phyloP scores from a whole-genome alignment of 208 protist genomes.

The Borovskyia barvae region DNA sequence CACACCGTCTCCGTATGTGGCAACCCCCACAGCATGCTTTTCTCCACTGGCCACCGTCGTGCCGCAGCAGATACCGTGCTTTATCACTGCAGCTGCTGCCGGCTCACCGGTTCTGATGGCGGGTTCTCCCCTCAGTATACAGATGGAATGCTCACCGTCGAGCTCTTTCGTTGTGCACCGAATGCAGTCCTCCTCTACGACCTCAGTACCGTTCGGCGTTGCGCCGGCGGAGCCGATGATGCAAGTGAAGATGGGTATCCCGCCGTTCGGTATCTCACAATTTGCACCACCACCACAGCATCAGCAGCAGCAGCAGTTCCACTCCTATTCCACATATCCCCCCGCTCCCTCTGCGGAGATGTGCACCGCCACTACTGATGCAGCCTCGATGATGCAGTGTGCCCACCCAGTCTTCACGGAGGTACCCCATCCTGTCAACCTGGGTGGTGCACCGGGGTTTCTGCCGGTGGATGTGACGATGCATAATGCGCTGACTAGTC shows the following conservation, averaged over 20 bases:
- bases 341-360: too few relatives aligned
- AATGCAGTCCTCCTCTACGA: slow-evolving; percentile 10
- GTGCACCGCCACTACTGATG: neutral
- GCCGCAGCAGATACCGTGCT: slow-evolving; percentile 19
- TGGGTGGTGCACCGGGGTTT: slow-evolving; percentile 1
- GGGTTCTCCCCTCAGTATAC: slow-evolving; percentile 16
- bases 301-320: slow-evolving; percentile 5
- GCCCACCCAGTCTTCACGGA: slow-evolving; percentile 21
- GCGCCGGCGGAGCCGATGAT: slow-evolving; percentile 12
- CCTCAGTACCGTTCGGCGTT: slow-evolving; percentile 11
- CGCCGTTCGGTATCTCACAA: slow-evolving; percentile 2
- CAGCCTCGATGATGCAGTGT: slow-evolving; percentile 11
- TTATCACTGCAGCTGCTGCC: slow-evolving; percentile 14
- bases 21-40: slow-evolving; percentile 13
- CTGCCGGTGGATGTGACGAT: slow-evolving; percentile 15
- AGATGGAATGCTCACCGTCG: slow-evolving; percentile 20
- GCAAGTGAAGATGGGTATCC: slow-evolving; percentile 12
- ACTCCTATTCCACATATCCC: slow-evolving; percentile 3
- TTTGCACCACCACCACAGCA: slow-evolving; percentile 11
- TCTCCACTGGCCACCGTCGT: neutral
- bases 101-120: slow-evolving; percentile 17
- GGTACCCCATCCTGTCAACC: slow-evolving; percentile 5
- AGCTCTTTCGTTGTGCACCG: slow-evolving; percentile 23
- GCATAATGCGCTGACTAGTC: slow-evolving; percentile 1
- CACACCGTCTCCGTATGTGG: slow-evolving; percentile 10